A percentile compares a stretch with the other conserved stretches of the same genome.
These are phyloP conservation scores for Aureobasidium sp. DNA, from an alignment of 2,329 filamentous ascomycete genomes.

Conservation along the genomic window DNA sequence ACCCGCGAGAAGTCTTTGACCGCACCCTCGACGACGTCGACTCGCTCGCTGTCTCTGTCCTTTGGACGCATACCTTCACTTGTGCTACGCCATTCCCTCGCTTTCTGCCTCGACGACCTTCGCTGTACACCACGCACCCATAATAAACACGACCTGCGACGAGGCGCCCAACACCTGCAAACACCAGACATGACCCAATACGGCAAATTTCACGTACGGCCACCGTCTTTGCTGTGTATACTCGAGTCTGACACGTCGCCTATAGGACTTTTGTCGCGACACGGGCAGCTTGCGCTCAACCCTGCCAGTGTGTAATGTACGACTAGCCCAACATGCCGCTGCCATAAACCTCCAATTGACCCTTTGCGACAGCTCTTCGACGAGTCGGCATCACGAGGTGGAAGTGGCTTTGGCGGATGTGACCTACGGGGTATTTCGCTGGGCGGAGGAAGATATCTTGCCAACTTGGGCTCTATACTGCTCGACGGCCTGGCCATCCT, in stretches of 20 bases:
- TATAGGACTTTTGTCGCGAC: constrained; percentile 44
- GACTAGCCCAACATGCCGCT: constrained; percentile 14
- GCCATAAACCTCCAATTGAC: constrained; percentile 23
- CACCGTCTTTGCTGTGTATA: not conserved
- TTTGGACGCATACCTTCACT: not conserved
- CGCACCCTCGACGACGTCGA: not conserved
- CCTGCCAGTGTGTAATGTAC: constrained; percentile 43
- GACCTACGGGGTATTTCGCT: constrained; percentile 68
- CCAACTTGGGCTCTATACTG: constrained; percentile 88
- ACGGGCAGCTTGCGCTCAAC: constrained; percentile 34
- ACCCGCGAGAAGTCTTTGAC: not conserved
- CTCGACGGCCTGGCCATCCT: constrained; percentile 71
- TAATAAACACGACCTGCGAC: not conserved
- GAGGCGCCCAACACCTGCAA: not conserved
- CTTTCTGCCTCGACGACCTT: not conserved
- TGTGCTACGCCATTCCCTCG: not conserved
- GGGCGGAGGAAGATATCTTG: constrained; percentile 58
- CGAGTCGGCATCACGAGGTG: constrained; percentile 52
- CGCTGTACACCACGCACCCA: not conserved
- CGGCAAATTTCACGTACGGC: constrained; percentile 28
- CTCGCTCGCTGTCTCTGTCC: not conserved
- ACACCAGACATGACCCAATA: constrained; percentile 24
- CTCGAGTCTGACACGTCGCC: constrained; percentile 28
- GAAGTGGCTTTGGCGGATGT: constrained; percentile 60
- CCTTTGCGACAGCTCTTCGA: constrained; percentile 54